These are phyloP conservation scores for Epichloe sp. DNA, from an alignment of 2,329 filamentous ascomycete species.

Conservation along the genomic window DNA sequence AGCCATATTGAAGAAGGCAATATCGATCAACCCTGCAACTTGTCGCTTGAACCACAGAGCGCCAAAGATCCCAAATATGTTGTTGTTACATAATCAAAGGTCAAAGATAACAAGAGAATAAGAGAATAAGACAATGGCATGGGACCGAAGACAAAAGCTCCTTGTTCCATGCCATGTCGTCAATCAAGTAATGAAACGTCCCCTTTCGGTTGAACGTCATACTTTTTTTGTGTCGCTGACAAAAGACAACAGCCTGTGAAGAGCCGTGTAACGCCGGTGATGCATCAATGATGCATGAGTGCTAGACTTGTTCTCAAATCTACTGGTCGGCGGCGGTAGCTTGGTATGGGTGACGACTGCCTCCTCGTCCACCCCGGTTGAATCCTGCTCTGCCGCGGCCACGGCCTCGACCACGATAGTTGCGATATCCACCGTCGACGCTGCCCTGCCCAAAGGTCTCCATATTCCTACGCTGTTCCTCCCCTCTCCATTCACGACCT, in stretches of 20 bases:
- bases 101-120: not conserved
- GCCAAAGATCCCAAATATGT: conserved; percentile 8
- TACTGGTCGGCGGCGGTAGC: conserved; percentile 16
- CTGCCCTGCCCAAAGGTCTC: conserved; percentile 97
- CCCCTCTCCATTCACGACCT: conserved; percentile 76
- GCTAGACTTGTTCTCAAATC: not conserved
- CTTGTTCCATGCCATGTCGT: not conserved
- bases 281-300: not conserved
- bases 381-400: conserved; percentile 38
- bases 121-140: not conserved
- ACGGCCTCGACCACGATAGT: conserved; percentile 68
- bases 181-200: not conserved
- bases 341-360: conserved; percentile 21
- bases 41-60: conserved; percentile 5
- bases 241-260: not conserved
- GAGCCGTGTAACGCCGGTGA: not conserved
- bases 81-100: conserved; percentile 20
- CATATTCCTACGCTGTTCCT: conserved; percentile 91
- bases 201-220: not conserved
- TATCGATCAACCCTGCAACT: not conserved
- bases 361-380: conserved; percentile 28
- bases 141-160: not conserved
- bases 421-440: conserved; percentile 68
- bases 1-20: not conserved
- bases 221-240: not conserved